These are phyloP conservation scores for Parasarocladium wereldwijsianum DNA, from an alignment of 2,329 filamentous ascomycete species.

Conservation along the genomic window DNA sequence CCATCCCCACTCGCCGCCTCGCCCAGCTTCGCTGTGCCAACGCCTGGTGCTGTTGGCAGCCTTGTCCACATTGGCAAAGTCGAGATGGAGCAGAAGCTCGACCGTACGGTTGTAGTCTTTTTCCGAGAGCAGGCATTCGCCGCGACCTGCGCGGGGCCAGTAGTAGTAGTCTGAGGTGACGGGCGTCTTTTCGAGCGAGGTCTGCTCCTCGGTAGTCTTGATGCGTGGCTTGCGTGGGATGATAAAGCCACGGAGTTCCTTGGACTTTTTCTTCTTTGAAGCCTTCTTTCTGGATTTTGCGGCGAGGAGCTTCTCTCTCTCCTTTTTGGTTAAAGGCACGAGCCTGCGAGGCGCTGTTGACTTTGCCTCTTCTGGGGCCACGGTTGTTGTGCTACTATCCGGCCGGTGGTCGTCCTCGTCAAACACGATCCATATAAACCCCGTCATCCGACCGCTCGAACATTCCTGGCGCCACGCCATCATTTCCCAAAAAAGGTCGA, in stretches of 20 bases:
- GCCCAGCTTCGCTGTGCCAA: constrained; percentile 55
- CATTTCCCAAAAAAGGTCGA: constrained; percentile 97
- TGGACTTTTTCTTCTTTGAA: constrained; percentile 21
- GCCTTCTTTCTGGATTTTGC: constrained; percentile 17
- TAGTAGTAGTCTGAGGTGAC: constrained; percentile 45
- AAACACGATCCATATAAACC: constrained; percentile 89
- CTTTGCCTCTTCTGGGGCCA: constrained; percentile 5
- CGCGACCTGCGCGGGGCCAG: constrained; percentile 49
- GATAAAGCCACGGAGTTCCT: constrained; percentile 43
- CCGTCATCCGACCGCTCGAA: constrained; percentile 79
- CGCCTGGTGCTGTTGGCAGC: constrained; percentile 50
- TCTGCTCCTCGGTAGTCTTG: constrained; percentile 41
- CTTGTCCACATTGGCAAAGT: constrained; percentile 53
- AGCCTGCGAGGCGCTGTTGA: constrained; percentile 19
- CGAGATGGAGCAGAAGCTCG: constrained; percentile 57
- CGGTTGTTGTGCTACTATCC: too few relatives aligned
- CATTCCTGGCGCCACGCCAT: constrained; percentile 97
- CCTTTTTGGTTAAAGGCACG: constrained; percentile 11
- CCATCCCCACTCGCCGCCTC: constrained; percentile 36
- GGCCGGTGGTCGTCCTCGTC: constrained; percentile 28
- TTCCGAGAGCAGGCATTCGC: constrained; percentile 47
- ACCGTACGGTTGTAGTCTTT: constrained; percentile 51
- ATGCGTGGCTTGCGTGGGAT: constrained; percentile 47
- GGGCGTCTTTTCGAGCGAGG: constrained; percentile 30
- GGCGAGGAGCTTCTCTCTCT: constrained; percentile 6